Conservation (phyloP, 192 early-diverging fungal genomes). For the Gamsiella multidivaricata region DNA sequence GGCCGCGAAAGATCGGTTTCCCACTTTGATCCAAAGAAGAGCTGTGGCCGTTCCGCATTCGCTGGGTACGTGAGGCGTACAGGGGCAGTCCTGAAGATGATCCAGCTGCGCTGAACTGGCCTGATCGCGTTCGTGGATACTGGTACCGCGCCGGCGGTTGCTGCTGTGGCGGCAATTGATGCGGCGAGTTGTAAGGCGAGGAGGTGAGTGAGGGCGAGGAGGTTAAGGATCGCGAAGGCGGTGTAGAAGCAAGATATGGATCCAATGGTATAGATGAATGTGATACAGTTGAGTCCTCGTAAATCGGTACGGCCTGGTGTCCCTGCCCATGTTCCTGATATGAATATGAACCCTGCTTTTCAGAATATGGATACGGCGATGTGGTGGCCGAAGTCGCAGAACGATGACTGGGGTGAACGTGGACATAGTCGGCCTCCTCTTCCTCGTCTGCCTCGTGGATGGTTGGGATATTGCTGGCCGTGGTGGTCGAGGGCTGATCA, state of each 20-base stretch:
- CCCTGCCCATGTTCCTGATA: not conserved
- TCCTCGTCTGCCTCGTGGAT: constrained; percentile 49
- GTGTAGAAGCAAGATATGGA: constrained; percentile 8
- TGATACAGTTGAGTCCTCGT: not conserved
- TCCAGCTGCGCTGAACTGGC: constrained; percentile 10
- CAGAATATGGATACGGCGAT: not conserved
- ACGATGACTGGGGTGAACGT: constrained; percentile 11
- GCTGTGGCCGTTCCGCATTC: constrained; percentile 42
- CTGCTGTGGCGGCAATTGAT: constrained; percentile 16
- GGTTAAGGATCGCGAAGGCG: constrained; percentile 17
- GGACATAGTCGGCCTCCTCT: constrained; percentile 41
- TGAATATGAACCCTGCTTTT: constrained; percentile 2
- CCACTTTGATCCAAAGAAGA: constrained; percentile 39
- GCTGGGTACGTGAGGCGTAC: constrained; percentile 45
- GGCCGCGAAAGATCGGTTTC: constrained; percentile 35
- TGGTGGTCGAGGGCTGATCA: constrained; percentile 43
- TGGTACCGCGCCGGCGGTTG: constrained; percentile 36
- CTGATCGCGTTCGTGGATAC: constrained; percentile 36
- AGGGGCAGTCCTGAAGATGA: constrained; percentile 18
- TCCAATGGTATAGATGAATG: constrained; percentile 25
- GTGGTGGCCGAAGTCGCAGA: not conserved
- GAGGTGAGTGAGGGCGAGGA: constrained; percentile 32
- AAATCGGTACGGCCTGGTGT: not conserved
- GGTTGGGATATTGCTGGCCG: constrained; percentile 34
- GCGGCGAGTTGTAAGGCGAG: constrained; percentile 35